Conservation (phyloP, 176 grass and related monocot species). For the Paspalum vaginatum region DNA sequence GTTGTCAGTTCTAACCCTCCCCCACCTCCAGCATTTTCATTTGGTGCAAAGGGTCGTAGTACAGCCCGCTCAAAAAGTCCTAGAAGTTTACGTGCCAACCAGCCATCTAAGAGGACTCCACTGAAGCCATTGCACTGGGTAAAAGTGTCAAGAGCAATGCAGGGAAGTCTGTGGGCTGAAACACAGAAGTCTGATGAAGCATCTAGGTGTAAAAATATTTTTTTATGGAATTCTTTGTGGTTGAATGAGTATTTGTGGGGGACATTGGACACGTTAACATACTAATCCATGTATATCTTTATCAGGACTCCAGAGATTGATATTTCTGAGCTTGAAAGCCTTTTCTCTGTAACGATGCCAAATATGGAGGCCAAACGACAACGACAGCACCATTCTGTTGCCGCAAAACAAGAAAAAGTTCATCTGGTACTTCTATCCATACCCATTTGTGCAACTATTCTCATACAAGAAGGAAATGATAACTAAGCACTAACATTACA, state of each 20-base stretch:
- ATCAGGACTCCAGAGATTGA: slow-evolving; percentile 87
- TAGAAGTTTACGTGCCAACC: slow-evolving; percentile 53
- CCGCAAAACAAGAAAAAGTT: slow-evolving; percentile 73
- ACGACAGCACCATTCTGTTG: slow-evolving; percentile 51
- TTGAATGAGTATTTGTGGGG: neutral
- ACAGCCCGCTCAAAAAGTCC: slow-evolving; percentile 57
- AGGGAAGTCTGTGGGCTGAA: slow-evolving; percentile 97
- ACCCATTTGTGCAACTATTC: slow-evolving; percentile 22
- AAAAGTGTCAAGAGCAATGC: slow-evolving; percentile 85
- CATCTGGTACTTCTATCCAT: slow-evolving; percentile 60
- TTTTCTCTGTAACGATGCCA: slow-evolving; percentile 75
- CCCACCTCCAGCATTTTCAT: slow-evolving; percentile 71
- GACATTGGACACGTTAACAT: slow-evolving; percentile 15
- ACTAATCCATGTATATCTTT: slow-evolving; percentile 34
- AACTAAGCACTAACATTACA: slow-evolving; percentile 19
- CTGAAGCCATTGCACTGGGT: slow-evolving; percentile 93
- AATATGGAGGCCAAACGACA: slow-evolving; percentile 60
- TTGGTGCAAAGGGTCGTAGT: slow-evolving; percentile 46
- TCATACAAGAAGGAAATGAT: neutral
- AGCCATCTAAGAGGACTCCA: slow-evolving; percentile 68
- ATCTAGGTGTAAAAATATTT: slow-evolving; percentile 47
- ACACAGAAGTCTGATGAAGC: slow-evolving; percentile 69
- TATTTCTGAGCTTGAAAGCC: slow-evolving; percentile 86
- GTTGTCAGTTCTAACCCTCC: slow-evolving; percentile 49
- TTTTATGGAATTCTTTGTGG: slow-evolving; percentile 37